Evolutionary conservation across 192 early-diverging fungal genomes (phyloP), one percentile per base, ranked within the genome.

Genomic region (Entomortierella parvispora): DNA sequence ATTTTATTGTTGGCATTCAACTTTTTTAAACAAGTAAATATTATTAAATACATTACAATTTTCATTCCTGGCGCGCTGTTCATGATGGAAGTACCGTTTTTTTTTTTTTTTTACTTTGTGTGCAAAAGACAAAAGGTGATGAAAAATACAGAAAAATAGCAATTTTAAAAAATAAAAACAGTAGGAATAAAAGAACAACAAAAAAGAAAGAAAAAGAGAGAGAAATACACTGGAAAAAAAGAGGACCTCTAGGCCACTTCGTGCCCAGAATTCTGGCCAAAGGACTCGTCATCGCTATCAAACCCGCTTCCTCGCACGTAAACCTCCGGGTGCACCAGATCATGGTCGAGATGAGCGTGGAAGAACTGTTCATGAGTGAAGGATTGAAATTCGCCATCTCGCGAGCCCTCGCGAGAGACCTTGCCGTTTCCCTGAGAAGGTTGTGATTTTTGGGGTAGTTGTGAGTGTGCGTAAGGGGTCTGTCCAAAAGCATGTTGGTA

Each of bases 221-320:
- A 42, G 15, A 37, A 42, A 18, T 26, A 3, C 1, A n/a, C 5
- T 29, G 12, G 9, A 7, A 56, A 22, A 37, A 56, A 34, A 42
- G 34, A 23, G 34, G 14, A n/a, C 29, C 18, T 32, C 10, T 33
- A 56, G 4, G 47, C 54, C 43, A 57, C 18, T 14, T 55, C 62
- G 17, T 71, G 60, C 2, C 10, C 47, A 29, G 55, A 68, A 1
- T 20, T 40, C 28, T 62, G 58, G 18, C 25, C 58, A 43, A 67
- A 68, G 18, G 65, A 67, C 15, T 68, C 74, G n/a, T 77, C 65
- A 18, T 77, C 74, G 28, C 65, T 68, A 34, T 77, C 74, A 20
- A 51, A 68, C 1, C 65, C 56, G 0, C 55, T n/a, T n/a, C n/a
- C 26, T 1, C 40, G 51, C 4, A 11, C 45, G 53, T 53, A 64